Base-by-base conservation (phyloP, 768 basidiomycete species). In the Serpula lacrymans region DNA sequence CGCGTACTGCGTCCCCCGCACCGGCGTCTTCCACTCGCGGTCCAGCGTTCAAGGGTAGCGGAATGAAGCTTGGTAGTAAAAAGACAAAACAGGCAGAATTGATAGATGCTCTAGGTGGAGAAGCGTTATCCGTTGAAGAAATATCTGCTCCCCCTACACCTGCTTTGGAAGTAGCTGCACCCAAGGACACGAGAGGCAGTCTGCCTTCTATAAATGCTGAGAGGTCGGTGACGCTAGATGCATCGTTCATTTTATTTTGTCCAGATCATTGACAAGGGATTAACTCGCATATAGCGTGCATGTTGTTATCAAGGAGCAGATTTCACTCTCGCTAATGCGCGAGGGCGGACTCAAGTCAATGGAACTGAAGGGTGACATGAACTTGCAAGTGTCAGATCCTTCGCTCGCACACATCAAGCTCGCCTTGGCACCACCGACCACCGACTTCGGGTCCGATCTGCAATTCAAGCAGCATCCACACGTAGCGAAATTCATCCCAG, bases 401-500 rank as follows among this genome's bases (percentile, higher is more conserved):
- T 69, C 77, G n/a, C 64, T 78, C 16, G 75, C 87, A 3, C 82
- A 85, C 46, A 64, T 96, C 56, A 78, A 77, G 35, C 70, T 97
- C 41, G 66, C 70, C 12, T 77, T 97, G 17, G 64, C 74, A 1
- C 64, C 78, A 1, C 64, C 78, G 13, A 63, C 76, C 11, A 67
- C 70, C 9, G 77, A 80, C 46, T 77, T 83, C 42, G 81, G 74
- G 41, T 77, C 75, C 36, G 82, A 76, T 27, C 65, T 97, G 30
- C 92, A 95, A 61, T 96, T 95, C 77, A 97, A 97, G 65, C 92
- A 96, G 51, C 96, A 97, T 54, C 95, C 95, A 6, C 85, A 96
- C 45, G 88, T 97, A 11, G 87, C 82, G 44, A 95, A 92, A 65
- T 90, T 94, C 46, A 70, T 68, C 0, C 79, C 83, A 9, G 78